phyloP scores from a whole-genome alignment of 176 grass and related monocot genomes.

The Juncus effusus region DNA sequence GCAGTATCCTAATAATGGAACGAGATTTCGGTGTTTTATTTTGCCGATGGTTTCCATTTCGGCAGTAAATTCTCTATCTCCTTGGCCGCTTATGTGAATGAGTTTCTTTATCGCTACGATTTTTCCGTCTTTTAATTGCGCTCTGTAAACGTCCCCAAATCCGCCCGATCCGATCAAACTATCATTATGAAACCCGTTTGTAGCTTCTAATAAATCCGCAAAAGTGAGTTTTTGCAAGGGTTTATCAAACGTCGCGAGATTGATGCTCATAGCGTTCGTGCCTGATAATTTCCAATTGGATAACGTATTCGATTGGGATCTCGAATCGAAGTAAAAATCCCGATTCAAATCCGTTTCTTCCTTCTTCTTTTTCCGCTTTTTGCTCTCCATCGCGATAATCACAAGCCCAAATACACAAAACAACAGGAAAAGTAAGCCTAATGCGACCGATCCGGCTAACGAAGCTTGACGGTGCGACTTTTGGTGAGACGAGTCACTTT shows the following conservation, averaged over 20 bases:
- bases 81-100: slow-evolving; percentile 86
- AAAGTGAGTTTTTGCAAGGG: slow-evolving; percentile 77
- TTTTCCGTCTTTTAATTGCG: slow-evolving; percentile 75
- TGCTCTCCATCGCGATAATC: slow-evolving; percentile 60
- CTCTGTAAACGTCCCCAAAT: slow-evolving; percentile 95
- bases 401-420: slow-evolving; percentile 78
- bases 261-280: slow-evolving; percentile 72
- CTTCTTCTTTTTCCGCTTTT: slow-evolving; percentile 52
- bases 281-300: slow-evolving; percentile 83
- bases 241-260: slow-evolving; percentile 72
- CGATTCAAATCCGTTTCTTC: slow-evolving; percentile 45
- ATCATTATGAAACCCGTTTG: slow-evolving; percentile 78
- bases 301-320: slow-evolving; percentile 59
- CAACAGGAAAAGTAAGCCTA: slow-evolving; percentile 66
- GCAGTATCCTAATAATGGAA: slow-evolving; percentile 88
- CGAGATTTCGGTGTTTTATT: slow-evolving; percentile 95
- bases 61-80: slow-evolving; percentile 87
- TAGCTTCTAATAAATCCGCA: slow-evolving; percentile 67
- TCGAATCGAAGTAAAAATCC: slow-evolving; percentile 77
- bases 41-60: slow-evolving; percentile 98
- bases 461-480: slow-evolving; percentile 54
- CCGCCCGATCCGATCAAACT: slow-evolving; percentile 68
- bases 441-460: slow-evolving; percentile 59
- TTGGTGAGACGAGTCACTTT: slow-evolving; percentile 18
- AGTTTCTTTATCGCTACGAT: slow-evolving; percentile 91